Evolutionary conservation across 2,329 filamentous ascomycete species (phyloP).

Genomic region (Scedosporium aurantiacum): DNA sequence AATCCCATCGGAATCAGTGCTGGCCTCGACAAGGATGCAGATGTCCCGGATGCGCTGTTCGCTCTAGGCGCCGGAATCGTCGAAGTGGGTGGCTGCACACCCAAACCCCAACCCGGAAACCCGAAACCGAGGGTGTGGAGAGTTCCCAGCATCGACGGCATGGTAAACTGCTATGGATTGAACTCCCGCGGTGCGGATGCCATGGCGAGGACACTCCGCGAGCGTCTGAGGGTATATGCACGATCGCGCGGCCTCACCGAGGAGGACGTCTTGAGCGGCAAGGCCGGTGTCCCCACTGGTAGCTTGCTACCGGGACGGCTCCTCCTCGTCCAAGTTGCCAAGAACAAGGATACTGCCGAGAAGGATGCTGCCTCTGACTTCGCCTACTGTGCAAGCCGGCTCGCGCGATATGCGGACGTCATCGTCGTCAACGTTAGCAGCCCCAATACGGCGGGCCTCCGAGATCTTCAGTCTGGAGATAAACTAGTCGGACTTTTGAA

Average conservation of each 20-base stretch:
- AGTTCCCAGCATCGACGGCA: conserved; percentile 67
- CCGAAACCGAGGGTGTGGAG: conserved; percentile 81
- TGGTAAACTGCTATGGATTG: conserved; percentile 93
- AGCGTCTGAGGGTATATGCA: conserved; percentile 69
- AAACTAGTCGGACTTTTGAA: conserved; percentile 71
- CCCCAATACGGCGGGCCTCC: conserved; percentile 86
- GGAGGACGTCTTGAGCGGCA: conserved; percentile 63
- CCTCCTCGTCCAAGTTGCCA: conserved; percentile 85
- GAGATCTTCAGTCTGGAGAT: conserved; percentile 74
- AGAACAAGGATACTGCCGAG: conserved; percentile 87
- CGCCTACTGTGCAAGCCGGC: conserved; percentile 72
- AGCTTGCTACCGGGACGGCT: conserved; percentile 65
- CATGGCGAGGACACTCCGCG: conserved; percentile 67
- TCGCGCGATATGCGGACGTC: conserved; percentile 85
- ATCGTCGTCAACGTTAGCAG: conserved; percentile 97
- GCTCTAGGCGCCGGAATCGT: conserved; percentile 77
- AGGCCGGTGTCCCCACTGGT: conserved; percentile 69
- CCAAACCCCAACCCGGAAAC: conserved; percentile 80
- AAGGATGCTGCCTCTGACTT: conserved; percentile 75
- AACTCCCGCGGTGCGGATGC: conserved; percentile 85
- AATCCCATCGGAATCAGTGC: conserved; percentile 95
- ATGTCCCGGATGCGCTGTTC: conserved; percentile 76
- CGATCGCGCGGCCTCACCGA: conserved; percentile 60
- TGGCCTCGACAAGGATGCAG: conserved; percentile 87
- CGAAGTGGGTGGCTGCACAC: conserved; percentile 85